Evolutionary conservation across 1,139 yeast genomes (phyloP).

Genomic region (Petasospora rhodanensis): DNA sequence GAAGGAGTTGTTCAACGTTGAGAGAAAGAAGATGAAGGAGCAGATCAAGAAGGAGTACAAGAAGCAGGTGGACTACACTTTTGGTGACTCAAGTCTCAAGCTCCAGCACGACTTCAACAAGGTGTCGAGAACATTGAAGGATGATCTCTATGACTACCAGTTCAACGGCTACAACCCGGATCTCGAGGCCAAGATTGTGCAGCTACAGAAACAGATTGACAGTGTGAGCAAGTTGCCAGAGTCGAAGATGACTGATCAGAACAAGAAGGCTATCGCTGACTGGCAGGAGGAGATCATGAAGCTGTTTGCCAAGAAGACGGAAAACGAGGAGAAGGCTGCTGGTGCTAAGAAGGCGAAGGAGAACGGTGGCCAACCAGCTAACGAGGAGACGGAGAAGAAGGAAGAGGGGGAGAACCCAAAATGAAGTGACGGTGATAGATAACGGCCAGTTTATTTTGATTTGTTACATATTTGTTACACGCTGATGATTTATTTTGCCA

Average conservation of each 20-base stretch:
- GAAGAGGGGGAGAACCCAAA: too few relatives aligned
- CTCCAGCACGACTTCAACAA: constrained; percentile 8
- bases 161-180: constrained; percentile 6
- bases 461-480: too few relatives aligned
- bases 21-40: constrained; percentile 5
- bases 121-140: constrained; percentile 6
- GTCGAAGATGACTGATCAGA: background rate
- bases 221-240: constrained; percentile 2
- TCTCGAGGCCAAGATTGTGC: constrained; percentile 6
- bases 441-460: too few relatives aligned
- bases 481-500: too few relatives aligned
- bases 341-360: too few relatives aligned
- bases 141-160: constrained; percentile 6
- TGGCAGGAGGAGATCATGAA: constrained; percentile 4
- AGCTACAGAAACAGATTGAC: constrained; percentile 6
- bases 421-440: too few relatives aligned
- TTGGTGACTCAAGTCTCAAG: constrained; percentile 3
- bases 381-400: too few relatives aligned
- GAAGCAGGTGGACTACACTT: constrained; percentile 12
- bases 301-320: constrained; percentile 2
- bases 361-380: too few relatives aligned
- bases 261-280: constrained; percentile 1
- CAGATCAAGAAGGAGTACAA: constrained; percentile 10
- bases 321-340: constrained; percentile 1
- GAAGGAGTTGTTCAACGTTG: background rate